These are phyloP conservation scores for Colletotrichum sp. DNA, from an alignment of 2,329 filamentous ascomycete genomes.

Conservation along the genomic window DNA sequence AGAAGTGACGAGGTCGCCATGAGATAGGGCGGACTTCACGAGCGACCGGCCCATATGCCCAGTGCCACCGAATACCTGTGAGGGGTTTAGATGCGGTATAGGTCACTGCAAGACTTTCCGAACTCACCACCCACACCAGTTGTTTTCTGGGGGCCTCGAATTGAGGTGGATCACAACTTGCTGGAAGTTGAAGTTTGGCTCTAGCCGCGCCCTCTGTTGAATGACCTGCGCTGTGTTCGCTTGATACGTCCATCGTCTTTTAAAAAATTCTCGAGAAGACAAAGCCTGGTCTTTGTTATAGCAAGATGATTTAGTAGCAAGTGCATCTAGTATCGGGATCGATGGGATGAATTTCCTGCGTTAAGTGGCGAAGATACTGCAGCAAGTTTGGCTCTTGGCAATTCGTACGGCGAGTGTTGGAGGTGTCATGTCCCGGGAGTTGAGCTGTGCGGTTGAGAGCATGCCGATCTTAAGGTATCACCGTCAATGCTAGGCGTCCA, in stretches of 20 bases:
- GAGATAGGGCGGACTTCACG: slow-evolving; percentile 79
- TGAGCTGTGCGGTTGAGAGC: background rate
- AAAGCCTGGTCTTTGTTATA: background rate
- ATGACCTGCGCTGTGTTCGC: slow-evolving; percentile 6
- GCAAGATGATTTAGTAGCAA: background rate
- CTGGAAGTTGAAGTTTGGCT: slow-evolving; percentile 67
- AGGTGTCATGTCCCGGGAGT: background rate
- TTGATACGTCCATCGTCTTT: slow-evolving; percentile 6
- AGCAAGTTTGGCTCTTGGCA: background rate
- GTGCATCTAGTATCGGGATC: background rate
- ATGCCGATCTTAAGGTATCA: background rate
- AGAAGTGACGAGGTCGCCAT: slow-evolving; percentile 83
- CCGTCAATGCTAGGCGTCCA: background rate
- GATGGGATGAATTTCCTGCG: background rate
- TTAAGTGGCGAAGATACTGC: background rate
- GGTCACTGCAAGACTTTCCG: background rate
- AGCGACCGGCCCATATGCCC: slow-evolving; percentile 95
- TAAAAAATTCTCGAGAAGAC: background rate
- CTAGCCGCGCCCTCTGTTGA: background rate
- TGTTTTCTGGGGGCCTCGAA: slow-evolving; percentile 73
- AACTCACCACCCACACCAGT: slow-evolving; percentile 85
- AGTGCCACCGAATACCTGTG: slow-evolving; percentile 89
- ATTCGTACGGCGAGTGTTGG: background rate
- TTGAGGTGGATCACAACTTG: slow-evolving; percentile 85
- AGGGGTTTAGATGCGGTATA: background rate